Evolutionary conservation across 352 stramenopile genomes (phyloP).

Genomic region (Phytophthora boehmeriae): DNA sequence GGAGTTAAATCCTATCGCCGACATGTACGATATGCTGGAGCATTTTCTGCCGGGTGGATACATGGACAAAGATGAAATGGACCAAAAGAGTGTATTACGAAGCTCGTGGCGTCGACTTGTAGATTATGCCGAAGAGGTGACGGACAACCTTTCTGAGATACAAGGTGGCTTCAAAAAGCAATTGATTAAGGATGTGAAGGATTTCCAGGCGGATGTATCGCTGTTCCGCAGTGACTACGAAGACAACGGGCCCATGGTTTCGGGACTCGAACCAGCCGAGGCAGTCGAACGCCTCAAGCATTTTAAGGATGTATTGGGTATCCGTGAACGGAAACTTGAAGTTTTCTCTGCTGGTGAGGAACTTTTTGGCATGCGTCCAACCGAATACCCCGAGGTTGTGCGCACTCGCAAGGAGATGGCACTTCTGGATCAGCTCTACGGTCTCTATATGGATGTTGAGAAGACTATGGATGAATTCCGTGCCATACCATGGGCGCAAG

Average conservation of each 20-base stretch:
- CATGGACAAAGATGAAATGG: slow-evolving; percentile 91
- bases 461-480: slow-evolving; percentile 75
- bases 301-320: slow-evolving; percentile 84
- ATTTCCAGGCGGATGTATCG: slow-evolving; percentile 75
- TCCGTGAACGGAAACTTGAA: slow-evolving; percentile 85
- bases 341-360: slow-evolving; percentile 89
- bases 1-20: slow-evolving; percentile 87
- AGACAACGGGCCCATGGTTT: slow-evolving; percentile 71
- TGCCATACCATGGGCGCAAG: slow-evolving; percentile 65
- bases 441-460: slow-evolving; percentile 89
- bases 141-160: slow-evolving; percentile 82
- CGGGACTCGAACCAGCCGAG: slow-evolving; percentile 75
- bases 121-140: slow-evolving; percentile 89
- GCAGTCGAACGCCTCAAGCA: slow-evolving; percentile 85
- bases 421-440: slow-evolving; percentile 88
- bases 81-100: slow-evolving; percentile 89
- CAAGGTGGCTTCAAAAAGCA: slow-evolving; percentile 92
- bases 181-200: slow-evolving; percentile 87
- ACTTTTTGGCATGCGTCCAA: slow-evolving; percentile 87
- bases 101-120: slow-evolving; percentile 88
- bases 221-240: slow-evolving; percentile 77
- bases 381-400: slow-evolving; percentile 79
- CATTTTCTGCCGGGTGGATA: slow-evolving; percentile 85
- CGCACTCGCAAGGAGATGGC: slow-evolving; percentile 89
- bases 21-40: slow-evolving; percentile 92